Conservation (phyloP, 2,329 filamentous ascomycete species). For the Exophiala lecanii-corni region DNA sequence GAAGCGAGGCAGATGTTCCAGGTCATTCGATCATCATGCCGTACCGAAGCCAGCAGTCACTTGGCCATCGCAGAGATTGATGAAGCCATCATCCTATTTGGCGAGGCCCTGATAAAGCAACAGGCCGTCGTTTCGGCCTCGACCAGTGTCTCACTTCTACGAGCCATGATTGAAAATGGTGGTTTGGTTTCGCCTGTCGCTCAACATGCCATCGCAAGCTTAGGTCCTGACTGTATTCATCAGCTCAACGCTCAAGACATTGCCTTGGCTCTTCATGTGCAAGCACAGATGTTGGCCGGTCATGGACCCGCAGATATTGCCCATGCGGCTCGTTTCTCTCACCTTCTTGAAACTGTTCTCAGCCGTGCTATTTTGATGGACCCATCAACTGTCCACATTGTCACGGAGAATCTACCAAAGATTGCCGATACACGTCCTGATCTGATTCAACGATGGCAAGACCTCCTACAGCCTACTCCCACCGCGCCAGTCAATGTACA, state of each 20-base stretch:
- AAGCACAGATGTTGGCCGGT: slow-evolving; percentile 45
- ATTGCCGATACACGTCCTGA: slow-evolving; percentile 45
- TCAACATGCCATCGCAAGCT: slow-evolving; percentile 56
- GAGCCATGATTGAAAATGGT: slow-evolving; percentile 63
- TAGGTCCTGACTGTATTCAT: slow-evolving; percentile 56
- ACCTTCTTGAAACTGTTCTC: slow-evolving; percentile 56
- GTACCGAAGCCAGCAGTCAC: slow-evolving; percentile 39
- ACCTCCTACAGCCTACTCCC: slow-evolving; percentile 39
- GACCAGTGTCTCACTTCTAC: slow-evolving; percentile 56
- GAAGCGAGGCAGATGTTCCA: slow-evolving; percentile 83
- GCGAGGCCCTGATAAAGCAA: slow-evolving; percentile 52
- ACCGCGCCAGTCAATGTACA: slow-evolving; percentile 34
- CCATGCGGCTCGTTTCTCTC: slow-evolving; percentile 56
- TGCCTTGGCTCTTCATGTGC: slow-evolving; percentile 58
- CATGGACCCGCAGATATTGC: slow-evolving; percentile 48
- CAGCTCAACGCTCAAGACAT: slow-evolving; percentile 50
- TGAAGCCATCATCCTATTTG: slow-evolving; percentile 71
- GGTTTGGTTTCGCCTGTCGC: slow-evolving; percentile 56
- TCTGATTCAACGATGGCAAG: slow-evolving; percentile 53
- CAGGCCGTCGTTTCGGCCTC: slow-evolving; percentile 49
- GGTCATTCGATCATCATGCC: slow-evolving; percentile 64
- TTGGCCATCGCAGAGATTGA: slow-evolving; percentile 76
- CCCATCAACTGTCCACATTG: slow-evolving; percentile 50
- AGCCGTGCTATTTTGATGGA: slow-evolving; percentile 51
- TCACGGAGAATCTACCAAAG: slow-evolving; percentile 55